These are phyloP conservation scores for Schrenkiella parvula DNA, from an alignment of 345 rosid species.

Conservation along the genomic window DNA sequence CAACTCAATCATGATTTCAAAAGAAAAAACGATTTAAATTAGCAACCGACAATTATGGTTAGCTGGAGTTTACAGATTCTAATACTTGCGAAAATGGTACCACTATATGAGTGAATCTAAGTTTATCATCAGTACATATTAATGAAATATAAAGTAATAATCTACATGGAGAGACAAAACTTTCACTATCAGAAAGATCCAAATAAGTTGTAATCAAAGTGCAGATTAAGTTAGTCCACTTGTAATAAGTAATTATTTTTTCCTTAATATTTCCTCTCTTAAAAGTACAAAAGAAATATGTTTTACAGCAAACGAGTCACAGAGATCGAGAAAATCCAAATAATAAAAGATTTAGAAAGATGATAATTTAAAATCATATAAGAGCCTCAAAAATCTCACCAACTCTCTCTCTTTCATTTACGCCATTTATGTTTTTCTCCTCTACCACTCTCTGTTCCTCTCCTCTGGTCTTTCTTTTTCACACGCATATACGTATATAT, in stretches of 20 bases:
- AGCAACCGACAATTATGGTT: constrained; percentile 22
- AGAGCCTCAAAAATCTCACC: constrained; percentile 34
- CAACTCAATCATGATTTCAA: not conserved
- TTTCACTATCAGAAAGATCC: constrained; percentile 15
- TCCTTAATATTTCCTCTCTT: not conserved
- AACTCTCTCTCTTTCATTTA: constrained; percentile 26
- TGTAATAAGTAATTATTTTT: not conserved
- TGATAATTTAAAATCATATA: no score
- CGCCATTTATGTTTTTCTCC: constrained; percentile 23
- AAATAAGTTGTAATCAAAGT: not conserved
- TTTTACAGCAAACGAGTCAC: constrained; percentile 28
- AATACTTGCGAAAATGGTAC: not conserved
- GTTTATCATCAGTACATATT: constrained; percentile 6
- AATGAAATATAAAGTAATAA: not conserved
- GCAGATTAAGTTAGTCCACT: constrained; percentile 11
- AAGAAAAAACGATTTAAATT: not conserved
- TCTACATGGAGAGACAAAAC: constrained; percentile 2
- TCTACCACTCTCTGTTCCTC: constrained; percentile 13
- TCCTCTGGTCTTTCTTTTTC: not conserved
- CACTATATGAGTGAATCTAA: not conserved
- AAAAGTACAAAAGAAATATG: not conserved
- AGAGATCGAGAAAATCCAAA: constrained; percentile 20
- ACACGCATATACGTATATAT: constrained; percentile 18
- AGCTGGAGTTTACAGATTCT: constrained; percentile 24
- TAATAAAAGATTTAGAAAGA: not conserved